These are phyloP conservation scores for Xylaria acuta DNA, from an alignment of 495 filamentous ascomycete genomes.

Conservation along the genomic window DNA sequence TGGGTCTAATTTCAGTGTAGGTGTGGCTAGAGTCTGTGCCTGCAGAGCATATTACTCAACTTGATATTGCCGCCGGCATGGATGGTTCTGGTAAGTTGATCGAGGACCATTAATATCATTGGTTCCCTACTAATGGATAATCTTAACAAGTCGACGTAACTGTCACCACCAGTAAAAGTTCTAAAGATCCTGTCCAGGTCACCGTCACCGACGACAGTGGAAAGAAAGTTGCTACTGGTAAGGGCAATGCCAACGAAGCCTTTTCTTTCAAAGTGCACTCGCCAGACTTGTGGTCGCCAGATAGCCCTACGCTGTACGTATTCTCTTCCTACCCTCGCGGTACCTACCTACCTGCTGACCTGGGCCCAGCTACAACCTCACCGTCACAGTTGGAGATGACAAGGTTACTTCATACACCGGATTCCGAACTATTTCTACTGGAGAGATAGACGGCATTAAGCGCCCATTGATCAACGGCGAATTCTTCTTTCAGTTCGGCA, in stretches of 20 bases:
- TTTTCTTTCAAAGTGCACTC: conserved; percentile 60
- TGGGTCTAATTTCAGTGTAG: conserved; percentile 19
- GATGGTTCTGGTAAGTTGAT: conserved; percentile 59
- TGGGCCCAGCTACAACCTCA: conserved; percentile 59
- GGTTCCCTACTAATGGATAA: background rate
- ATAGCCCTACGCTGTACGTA: conserved; percentile 58
- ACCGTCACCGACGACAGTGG: conserved; percentile 50
- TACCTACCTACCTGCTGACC: background rate
- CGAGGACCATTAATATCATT: background rate
- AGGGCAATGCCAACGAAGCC: conserved; percentile 48
- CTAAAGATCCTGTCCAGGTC: conserved; percentile 41
- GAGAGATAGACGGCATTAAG: conserved; percentile 61
- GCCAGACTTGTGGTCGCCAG: conserved; percentile 65
- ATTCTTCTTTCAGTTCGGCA: conserved; percentile 69
- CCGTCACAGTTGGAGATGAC: conserved; percentile 61
- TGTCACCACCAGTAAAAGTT: conserved; percentile 45
- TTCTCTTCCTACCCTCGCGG: background rate
- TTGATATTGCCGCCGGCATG: conserved; percentile 65
- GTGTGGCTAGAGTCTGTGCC: conserved; percentile 70
- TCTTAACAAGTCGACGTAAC: conserved; percentile 55
- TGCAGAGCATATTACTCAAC: conserved; percentile 56
- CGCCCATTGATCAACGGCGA: conserved; percentile 68
- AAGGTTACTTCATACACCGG: conserved; percentile 65
- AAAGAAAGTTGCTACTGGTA: conserved; percentile 39
- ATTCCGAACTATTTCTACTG: conserved; percentile 67